A percentile compares a stretch with the other conserved stretches of the same genome.
Evolutionary conservation across 1,139 yeast species (phyloP).

Genomic region (Magnusiomyces paraingens): DNA sequence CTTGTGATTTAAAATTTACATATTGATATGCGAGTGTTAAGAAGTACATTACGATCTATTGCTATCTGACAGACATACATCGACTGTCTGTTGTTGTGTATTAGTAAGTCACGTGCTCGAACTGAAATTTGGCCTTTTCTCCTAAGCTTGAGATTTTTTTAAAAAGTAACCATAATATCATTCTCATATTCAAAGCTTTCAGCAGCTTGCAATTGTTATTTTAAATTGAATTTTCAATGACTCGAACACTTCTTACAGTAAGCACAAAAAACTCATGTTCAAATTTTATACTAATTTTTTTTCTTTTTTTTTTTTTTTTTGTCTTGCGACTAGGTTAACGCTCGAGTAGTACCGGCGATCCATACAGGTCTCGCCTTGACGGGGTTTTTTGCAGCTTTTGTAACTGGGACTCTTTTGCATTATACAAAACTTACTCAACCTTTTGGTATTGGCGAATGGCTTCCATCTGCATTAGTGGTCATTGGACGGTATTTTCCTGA

Average conservation of each 20-base stretch:
- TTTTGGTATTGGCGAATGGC: constrained; percentile 6
- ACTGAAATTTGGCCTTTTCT: no score
- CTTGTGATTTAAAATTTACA: no score
- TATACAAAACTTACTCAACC: constrained; percentile 5
- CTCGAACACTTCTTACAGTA: neutral
- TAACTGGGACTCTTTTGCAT: constrained; percentile 9
- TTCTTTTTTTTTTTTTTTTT: neutral
- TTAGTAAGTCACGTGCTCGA: no score
- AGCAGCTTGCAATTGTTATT: no score
- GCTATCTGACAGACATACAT: no score
- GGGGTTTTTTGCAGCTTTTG: constrained; percentile 8
- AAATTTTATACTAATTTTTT: neutral
- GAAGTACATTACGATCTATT: no score
- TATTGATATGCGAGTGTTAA: no score
- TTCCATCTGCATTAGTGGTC: constrained; percentile 6
- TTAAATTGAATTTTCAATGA: neutral
- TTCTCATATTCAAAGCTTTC: no score
- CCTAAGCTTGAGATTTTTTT: no score
- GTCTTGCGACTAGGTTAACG: constrained; percentile 9
- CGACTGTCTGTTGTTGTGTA: no score
- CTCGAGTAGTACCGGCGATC: constrained; percentile 10
- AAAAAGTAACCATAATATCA: no score
- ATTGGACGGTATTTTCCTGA: constrained; percentile 49
- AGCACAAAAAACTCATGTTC: neutral
- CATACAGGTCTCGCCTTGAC: constrained; percentile 12